A percentile compares a stretch with the other conserved stretches of the same genome.
Conservation (phyloP, 306 rosid genomes). For the Psophocarpus tetragonolobus region DNA sequence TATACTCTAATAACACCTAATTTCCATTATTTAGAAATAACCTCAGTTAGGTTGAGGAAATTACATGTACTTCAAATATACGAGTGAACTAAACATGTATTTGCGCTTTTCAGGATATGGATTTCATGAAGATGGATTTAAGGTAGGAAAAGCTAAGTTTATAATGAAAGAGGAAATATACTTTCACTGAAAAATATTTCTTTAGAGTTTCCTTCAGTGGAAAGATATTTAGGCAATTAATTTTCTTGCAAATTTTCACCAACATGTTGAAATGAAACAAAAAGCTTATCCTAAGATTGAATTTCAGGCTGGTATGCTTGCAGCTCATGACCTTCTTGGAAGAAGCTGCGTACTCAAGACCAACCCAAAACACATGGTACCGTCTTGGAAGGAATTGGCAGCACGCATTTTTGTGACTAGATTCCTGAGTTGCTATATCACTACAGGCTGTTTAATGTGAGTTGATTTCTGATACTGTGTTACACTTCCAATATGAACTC, state of each 20-base stretch:
- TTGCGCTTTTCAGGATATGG: constrained; percentile 74
- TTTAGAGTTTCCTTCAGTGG: background rate
- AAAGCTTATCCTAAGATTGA: constrained; percentile 24
- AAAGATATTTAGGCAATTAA: background rate
- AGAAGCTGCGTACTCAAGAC: constrained; percentile 48
- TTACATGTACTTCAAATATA: background rate
- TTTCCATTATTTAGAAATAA: background rate
- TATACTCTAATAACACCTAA: too few species aligned
- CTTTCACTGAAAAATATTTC: background rate
- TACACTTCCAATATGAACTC: background rate
- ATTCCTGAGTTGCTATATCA: constrained; percentile 60
- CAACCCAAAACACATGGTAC: constrained; percentile 89
- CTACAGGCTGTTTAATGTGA: constrained; percentile 78
- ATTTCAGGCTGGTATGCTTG: constrained; percentile 81
- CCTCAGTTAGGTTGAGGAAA: background rate
- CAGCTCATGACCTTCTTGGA: constrained; percentile 75
- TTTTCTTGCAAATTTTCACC: constrained; percentile 18
- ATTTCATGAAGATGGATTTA: constrained; percentile 93
- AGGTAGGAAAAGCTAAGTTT: constrained; percentile 50
- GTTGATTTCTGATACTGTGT: constrained; percentile 42
- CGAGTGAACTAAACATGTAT: background rate
- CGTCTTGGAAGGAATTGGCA: constrained; percentile 72
- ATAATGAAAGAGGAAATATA: background rate
- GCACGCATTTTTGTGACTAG: constrained; percentile 72
- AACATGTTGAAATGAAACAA: background rate